These are phyloP conservation scores for Pestalotiopsis sp. DNA, from an alignment of 2,329 filamentous ascomycete species.

Conservation along the genomic window DNA sequence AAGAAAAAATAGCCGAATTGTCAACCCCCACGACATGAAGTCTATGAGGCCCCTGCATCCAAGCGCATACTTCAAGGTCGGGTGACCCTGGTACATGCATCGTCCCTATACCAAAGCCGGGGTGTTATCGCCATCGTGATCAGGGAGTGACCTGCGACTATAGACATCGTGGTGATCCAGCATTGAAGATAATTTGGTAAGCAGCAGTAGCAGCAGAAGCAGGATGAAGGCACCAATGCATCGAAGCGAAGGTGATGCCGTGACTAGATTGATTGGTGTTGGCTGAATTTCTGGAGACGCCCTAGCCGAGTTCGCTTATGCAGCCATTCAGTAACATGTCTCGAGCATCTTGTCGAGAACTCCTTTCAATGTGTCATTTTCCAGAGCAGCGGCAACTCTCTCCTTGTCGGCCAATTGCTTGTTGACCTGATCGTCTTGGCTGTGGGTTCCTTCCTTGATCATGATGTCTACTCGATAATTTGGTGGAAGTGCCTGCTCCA, in stretches of 20 bases:
- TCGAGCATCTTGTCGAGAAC: conserved; percentile 93
- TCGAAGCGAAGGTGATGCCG: neutral
- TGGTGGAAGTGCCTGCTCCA: conserved; percentile 88
- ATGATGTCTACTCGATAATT: conserved; percentile 90
- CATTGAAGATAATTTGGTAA: neutral
- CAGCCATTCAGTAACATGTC: conserved; percentile 64
- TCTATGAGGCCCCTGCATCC: neutral
- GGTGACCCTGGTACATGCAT: neutral
- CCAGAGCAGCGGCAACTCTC: conserved; percentile 87
- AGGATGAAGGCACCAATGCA: neutral
- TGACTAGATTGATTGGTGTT: neutral
- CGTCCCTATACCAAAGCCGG: neutral
- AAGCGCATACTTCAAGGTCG: neutral
- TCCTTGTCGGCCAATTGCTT: conserved; percentile 98
- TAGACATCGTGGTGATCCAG: neutral
- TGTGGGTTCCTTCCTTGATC: conserved; percentile 96
- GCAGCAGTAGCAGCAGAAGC: neutral
- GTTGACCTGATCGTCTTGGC: conserved; percentile 91
- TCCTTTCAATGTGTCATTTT: conserved; percentile 86
- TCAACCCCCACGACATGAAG: neutral
- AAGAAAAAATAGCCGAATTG: neutral
- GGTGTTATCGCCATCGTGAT: neutral
- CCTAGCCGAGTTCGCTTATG: neutral
- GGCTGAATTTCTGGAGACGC: neutral
- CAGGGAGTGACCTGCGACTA: neutral